Conservation (phyloP, 257 asterid species). For the Avicennia marina region DNA sequence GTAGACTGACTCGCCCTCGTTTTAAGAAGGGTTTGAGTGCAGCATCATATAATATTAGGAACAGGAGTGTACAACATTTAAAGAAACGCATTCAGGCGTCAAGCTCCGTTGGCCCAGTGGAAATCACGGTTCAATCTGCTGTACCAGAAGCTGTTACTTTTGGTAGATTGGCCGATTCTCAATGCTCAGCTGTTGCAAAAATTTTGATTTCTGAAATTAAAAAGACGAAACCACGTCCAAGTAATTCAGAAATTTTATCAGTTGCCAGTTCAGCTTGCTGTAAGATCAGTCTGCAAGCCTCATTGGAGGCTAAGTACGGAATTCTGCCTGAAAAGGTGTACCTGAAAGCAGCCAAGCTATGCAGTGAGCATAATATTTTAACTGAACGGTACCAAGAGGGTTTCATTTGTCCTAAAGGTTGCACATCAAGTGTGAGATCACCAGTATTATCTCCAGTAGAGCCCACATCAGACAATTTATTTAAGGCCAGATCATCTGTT, state of each 20-base stretch:
- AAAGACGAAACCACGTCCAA: constrained; percentile 73
- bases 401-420: constrained; percentile 76
- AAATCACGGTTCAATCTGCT: constrained; percentile 38
- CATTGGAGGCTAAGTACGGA: constrained; percentile 65
- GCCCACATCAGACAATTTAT: constrained; percentile 33
- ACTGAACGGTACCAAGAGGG: constrained; percentile 85
- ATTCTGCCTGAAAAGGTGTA: constrained; percentile 64
- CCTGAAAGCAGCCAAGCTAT: constrained; percentile 85
- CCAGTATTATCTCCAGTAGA: constrained; percentile 39
- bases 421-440: constrained; percentile 33
- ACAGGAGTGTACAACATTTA: constrained; percentile 61
- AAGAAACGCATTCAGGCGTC: constrained; percentile 66
- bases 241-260: constrained; percentile 67
- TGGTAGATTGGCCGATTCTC: constrained; percentile 72
- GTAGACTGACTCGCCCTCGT: constrained; percentile 71
- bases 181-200: constrained; percentile 83
- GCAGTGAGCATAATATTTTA: constrained; percentile 80
- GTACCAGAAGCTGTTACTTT: constrained; percentile 48
- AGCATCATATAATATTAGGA: constrained; percentile 70
- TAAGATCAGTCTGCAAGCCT: constrained; percentile 58
- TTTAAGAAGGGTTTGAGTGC: constrained; percentile 66
- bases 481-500: constrained; percentile 29
- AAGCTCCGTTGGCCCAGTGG: constrained; percentile 34
- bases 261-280: constrained; percentile 82
- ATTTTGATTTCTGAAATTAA: constrained; percentile 67